A percentile compares a stretch with the other conserved stretches of the same genome.
These are phyloP conservation scores for Saccharomycopsis sp. DNA, from an alignment of 805 yeast genomes.

Conservation along the genomic window DNA sequence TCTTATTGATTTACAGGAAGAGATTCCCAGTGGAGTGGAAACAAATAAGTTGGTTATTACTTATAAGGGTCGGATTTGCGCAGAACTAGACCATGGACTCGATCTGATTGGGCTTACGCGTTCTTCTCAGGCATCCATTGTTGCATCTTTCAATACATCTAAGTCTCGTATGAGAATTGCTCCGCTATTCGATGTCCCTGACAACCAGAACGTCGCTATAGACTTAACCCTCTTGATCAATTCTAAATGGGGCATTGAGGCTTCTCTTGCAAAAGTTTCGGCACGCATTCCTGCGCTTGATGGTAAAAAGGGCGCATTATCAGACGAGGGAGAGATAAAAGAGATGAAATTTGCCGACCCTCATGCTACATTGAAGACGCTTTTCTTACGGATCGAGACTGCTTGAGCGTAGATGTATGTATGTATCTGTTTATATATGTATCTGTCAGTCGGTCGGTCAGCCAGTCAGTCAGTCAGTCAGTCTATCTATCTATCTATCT, in stretches of 20 bases:
- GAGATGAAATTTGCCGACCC: slow-evolving; percentile 2
- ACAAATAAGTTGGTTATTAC: neutral
- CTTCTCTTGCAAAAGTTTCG: neutral
- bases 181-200: neutral
- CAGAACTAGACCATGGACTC: neutral
- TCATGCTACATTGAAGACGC: neutral
- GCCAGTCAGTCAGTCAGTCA: too few species aligned
- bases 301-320: slow-evolving; percentile 10
- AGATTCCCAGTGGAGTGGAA: neutral
- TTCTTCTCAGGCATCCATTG: too few species aligned
- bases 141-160: neutral
- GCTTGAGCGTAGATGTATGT: too few species aligned
- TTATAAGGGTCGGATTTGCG: neutral
- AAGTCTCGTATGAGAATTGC: neutral
- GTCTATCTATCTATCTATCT: too few species aligned
- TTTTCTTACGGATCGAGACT: too few species aligned
- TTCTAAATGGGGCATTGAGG: neutral
- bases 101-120: neutral
- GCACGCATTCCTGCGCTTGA: slow-evolving; percentile 6
- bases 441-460: too few species aligned
- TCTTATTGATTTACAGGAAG: slow-evolving; percentile 1
- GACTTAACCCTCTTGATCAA: slow-evolving; percentile 2
- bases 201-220: neutral
- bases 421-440: too few species aligned
- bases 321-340: slow-evolving; percentile 4